Evolutionary conservation across 176 grass and related monocot species (phyloP), one percentile per base, ranked within the genome.

Genomic region (Aechmea fasciata): DNA sequence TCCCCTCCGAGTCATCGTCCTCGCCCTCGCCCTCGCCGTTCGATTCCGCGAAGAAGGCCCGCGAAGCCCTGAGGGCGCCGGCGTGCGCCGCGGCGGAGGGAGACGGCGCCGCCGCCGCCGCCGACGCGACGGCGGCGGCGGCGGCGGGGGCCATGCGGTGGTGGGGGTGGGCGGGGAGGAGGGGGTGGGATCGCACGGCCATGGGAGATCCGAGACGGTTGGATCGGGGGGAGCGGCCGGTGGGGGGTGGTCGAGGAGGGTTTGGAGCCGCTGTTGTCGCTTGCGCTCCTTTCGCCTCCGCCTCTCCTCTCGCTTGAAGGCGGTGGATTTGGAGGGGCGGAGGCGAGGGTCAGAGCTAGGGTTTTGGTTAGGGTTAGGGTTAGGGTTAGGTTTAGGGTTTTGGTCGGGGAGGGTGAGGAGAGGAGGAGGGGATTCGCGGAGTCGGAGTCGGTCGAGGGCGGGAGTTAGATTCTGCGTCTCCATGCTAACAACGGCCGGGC

Each of bases 241-340:
- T 69, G 2, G 51, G 70, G 12, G 65, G 47, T 12, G 23, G 75
- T 53, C 71, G 74, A 50, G 51, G 63, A 54, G 65, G 49, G 81
- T 61, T 50, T 62, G 73, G 48, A 87, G 79, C 51, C 48, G 73
- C 9, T 85, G 77, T 75, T 73, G 82, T 28, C 73, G 59, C 72
- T 91, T 91, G 68, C 84, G 78, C 48, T 84, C 81, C 75, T 84
- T 87, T 77, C 79, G 88, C 78, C 65, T 84, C 63, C 84, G 84
- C 71, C 88, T 82, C 75, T 91, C 88, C 57, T 91, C 88, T 13
- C 88, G 77, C 82, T 87, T 91, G 88, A 91, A 91, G 22, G 81
- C 88, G 49, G 64, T 80, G 18, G 88, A 87, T 69, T 82, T 91
- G 65, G 64, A 73, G 52, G 82, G 26, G 15, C 81, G 74, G 69